A percentile compares a stretch with the other conserved stretches of the same genome.
Evolutionary conservation across 2,329 filamentous ascomycete species (phyloP).

Genomic region (Cladosporium sp.): DNA sequence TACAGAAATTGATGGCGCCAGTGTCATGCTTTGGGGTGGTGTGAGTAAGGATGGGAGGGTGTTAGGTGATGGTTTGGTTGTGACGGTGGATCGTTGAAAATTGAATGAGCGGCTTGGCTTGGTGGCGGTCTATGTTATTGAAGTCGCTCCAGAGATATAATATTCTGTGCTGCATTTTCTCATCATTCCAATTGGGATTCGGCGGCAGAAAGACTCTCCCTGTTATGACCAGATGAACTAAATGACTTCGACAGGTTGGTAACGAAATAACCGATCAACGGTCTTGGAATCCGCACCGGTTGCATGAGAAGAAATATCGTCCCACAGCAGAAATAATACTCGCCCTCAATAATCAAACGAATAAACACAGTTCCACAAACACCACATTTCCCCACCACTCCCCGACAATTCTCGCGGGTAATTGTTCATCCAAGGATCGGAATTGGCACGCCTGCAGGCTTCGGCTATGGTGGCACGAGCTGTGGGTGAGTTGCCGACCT

Average conservation of each 20-base stretch:
- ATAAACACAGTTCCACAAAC: neutral
- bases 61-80: conserved; percentile 45
- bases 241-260: neutral
- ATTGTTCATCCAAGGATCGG: neutral
- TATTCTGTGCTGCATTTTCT: neutral
- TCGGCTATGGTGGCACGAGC: neutral
- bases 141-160: neutral
- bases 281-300: neutral
- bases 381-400: neutral
- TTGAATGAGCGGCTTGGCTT: neutral
- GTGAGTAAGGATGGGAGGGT: conserved; percentile 46
- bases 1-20: conserved; percentile 49
- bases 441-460: neutral
- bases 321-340: neutral
- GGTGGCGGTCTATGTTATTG: neutral
- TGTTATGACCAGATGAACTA: neutral
- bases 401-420: neutral
- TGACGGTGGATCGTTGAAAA: conserved; percentile 38
- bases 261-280: neutral
- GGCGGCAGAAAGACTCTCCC: neutral
- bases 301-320: neutral
- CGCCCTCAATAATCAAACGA: neutral
- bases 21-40: conserved; percentile 58
- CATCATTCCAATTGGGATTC: neutral
- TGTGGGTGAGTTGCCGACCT: neutral